Percentiles rank a stretch among this genome's conserved stretches.
phyloP scores from a whole-genome alignment of 169 alveolate genomes.

The Eimeria necatrix region DNA sequence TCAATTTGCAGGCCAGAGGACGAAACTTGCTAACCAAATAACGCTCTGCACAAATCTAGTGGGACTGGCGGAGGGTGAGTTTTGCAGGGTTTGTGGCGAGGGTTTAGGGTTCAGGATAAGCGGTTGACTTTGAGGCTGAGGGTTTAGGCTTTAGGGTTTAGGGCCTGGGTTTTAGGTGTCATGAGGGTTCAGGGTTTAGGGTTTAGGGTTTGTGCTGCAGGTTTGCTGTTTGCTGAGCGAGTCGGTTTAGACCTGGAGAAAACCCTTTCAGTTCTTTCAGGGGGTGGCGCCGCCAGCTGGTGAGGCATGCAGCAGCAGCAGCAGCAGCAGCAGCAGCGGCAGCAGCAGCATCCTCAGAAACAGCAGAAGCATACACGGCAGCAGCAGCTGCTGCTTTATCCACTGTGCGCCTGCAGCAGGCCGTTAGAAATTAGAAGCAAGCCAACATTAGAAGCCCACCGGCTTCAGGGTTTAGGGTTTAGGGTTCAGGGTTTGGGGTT shows the following conservation, averaged over 20 bases:
- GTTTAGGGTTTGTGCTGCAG: conserved; percentile 41
- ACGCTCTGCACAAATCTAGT: conserved; percentile 89
- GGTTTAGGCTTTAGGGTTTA: conserved; percentile 8
- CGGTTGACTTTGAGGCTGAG: not conserved
- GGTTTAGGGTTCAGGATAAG: conserved; percentile 17
- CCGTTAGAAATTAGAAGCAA: not conserved
- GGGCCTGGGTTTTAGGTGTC: conserved; percentile 84
- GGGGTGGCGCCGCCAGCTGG: conserved; percentile 92
- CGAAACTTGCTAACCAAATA: conserved; percentile 90
- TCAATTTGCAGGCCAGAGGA: conserved; percentile 87
- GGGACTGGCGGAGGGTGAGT: conserved; percentile 89
- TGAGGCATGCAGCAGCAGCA: conserved; percentile 5
- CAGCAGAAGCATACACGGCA: not conserved
- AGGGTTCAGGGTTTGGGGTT: not conserved
- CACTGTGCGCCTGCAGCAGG: not conserved
- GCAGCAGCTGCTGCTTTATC: not conserved
- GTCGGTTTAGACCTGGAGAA: conserved; percentile 88
- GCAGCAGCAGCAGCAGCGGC: not conserved
- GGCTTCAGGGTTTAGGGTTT: not conserved
- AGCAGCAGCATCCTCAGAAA: not conserved
- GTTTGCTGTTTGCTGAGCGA: conserved; percentile 88
- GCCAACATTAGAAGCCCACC: too few species aligned
- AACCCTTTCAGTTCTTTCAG: conserved; percentile 84
- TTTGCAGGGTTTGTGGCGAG: not conserved
- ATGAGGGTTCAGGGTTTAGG: conserved; percentile 72